Evolutionary conservation across 768 basidiomycete species (phyloP), one percentile per base, ranked within the genome.

Genomic region (Boletus edulis): DNA sequence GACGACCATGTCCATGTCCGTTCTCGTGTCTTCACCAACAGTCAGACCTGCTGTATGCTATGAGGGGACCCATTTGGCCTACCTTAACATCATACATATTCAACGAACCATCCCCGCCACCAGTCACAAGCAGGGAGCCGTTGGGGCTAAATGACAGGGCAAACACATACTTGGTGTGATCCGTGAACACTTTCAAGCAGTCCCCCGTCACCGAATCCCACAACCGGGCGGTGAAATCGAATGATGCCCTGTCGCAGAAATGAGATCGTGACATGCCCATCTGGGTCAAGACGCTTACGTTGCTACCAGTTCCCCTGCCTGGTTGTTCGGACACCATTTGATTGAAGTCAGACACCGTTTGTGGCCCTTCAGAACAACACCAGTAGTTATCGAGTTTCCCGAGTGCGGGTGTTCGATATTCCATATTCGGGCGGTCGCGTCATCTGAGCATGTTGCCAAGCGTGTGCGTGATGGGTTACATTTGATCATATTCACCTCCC

Each of bases 121-220:
- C 92, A 14, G 89, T 89, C 3, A 87, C 87, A 27, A 94, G 68
- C 67, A 81, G 84, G 46, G 75, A 75, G 0, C 91, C 89, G 47
- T 83, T 78, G 0, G 91, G 90, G 62, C 87, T 88, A 69, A 92
- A 92, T 6, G 83, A 73, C 31, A 94, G 64, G 1, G 88, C 80
- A 67, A 87, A 94, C 37, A 94, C 81, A 22, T 85, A 80, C 32
- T 81, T 80, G 58, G 74, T 82, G 71, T 93, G 89, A 58, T 91
- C 88, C 7, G 70, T 68, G 64, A 96, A 86, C 18, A 84, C 76
- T 56, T 83, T 78, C 34, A 91, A 68, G 66, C 92, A 94, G 42
- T 82, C 78, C 29, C 91, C 91, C 0, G 86, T 86, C 43, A 80
- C 78, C 4, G 85, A 82, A 69, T 94, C 87, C 93, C 93, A 96